Evolutionary conservation across 2,329 filamentous ascomycete species (phyloP).

Genomic region (Venturia nashicola): DNA sequence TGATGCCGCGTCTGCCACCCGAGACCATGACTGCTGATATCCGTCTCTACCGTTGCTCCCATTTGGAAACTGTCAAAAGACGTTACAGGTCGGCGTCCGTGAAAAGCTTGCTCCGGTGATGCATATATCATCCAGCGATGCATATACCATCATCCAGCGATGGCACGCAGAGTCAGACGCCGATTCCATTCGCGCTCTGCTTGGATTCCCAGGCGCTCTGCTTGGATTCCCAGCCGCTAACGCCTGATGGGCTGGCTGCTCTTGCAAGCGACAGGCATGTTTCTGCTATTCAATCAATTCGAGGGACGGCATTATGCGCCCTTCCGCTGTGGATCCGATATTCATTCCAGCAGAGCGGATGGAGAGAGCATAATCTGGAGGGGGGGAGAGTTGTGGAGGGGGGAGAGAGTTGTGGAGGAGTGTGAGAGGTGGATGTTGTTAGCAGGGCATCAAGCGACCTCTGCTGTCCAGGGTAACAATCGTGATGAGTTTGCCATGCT

Average conservation of each 20-base stretch:
- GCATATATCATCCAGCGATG: too few relatives aligned
- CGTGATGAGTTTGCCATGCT: neutral
- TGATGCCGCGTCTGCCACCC: neutral
- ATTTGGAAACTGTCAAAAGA: neutral
- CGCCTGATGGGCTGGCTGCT: neutral
- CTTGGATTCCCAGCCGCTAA: neutral
- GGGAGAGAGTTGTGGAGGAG: neutral
- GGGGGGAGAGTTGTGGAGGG: neutral
- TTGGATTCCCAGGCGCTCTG: too few relatives aligned
- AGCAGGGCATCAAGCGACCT: neutral
- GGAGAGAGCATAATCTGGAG: neutral
- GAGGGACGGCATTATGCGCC: conserved; percentile 2
- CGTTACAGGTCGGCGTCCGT: neutral
- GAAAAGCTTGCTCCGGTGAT: neutral
- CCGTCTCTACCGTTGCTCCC: neutral
- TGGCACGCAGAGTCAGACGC: too few relatives aligned
- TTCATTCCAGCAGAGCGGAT: neutral
- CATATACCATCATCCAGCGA: too few relatives aligned
- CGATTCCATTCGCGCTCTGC: neutral
- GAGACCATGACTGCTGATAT: neutral
- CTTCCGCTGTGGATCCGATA: neutral
- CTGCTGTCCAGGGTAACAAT: neutral
- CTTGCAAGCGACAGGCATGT: neutral
- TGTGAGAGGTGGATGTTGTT: too few relatives aligned
- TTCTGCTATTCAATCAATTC: neutral